These are phyloP conservation scores for Malassezia brasiliensis DNA, from an alignment of 1,284 basidiomycete genomes.

Conservation along the genomic window DNA sequence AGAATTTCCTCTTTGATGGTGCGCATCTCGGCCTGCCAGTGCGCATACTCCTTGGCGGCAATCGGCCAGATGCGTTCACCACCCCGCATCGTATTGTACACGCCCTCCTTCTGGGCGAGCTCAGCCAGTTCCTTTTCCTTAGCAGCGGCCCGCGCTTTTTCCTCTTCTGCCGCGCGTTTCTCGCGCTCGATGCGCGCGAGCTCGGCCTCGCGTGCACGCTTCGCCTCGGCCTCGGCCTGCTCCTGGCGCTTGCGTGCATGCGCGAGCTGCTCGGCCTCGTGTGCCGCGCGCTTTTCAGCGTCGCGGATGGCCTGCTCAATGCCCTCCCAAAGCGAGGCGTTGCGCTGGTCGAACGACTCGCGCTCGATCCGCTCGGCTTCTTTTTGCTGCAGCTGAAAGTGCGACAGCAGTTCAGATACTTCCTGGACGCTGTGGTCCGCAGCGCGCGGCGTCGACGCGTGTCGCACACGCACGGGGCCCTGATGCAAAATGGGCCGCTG, in stretches of 20 bases:
- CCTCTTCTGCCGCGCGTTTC: slow-evolving; percentile 25
- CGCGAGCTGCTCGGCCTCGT: slow-evolving; percentile 29
- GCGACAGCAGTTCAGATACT: slow-evolving; percentile 26
- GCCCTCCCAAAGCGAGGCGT: slow-evolving; percentile 37
- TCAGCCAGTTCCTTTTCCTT: slow-evolving; percentile 21
- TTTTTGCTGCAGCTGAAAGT: slow-evolving; percentile 27
- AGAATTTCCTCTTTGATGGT: slow-evolving; percentile 67
- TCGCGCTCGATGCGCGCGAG: slow-evolving; percentile 30
- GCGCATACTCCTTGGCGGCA: slow-evolving; percentile 29
- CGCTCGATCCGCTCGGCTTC: slow-evolving; percentile 29
- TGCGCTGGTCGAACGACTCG: slow-evolving; percentile 36
- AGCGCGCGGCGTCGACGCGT: background rate
- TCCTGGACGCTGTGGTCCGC: slow-evolving; percentile 24
- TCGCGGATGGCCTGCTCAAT: slow-evolving; percentile 39
- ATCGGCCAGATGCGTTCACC: slow-evolving; percentile 23
- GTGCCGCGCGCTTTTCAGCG: slow-evolving; percentile 29
- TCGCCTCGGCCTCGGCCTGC: slow-evolving; percentile 33
- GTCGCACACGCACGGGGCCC: background rate
- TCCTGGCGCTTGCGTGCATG: slow-evolving; percentile 29
- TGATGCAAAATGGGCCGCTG: background rate
- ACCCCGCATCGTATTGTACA: slow-evolving; percentile 18
- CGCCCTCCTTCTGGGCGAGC: slow-evolving; percentile 19
- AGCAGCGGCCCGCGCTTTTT: slow-evolving; percentile 6
- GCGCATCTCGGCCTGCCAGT: slow-evolving; percentile 47
- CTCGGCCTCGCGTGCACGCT: slow-evolving; percentile 29